Evolutionary conservation across 345 rosid species (phyloP), one percentile per base, ranked within the genome.

Genomic region (Cardiospermum halicacabum): DNA sequence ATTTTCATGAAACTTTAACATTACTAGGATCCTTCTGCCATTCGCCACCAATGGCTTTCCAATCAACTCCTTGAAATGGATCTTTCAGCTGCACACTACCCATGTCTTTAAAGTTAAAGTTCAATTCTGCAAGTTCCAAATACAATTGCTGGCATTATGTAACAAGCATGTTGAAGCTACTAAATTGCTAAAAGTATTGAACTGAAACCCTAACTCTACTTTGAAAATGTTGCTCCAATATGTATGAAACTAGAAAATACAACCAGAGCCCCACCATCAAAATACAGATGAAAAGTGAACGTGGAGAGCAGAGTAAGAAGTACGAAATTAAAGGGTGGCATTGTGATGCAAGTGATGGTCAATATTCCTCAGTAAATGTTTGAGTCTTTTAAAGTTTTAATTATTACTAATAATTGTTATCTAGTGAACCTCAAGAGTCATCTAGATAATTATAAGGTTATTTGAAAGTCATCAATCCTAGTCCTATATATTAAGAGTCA

Each of bases 21-120:
- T n/a, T n/a, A 55, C 82, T 51, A 18, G 94, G 87, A 53, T 84
- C 80, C 69, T 84, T 90, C 79, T 85, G 91, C 78, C 73, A 64
- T 69, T 86, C 88, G 54, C 74, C 70, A 5, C 89, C 96, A 55
- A 80, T 68, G 5, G 78, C 89, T 59, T 80, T 86, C 99, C 97
- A 88, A 48, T 88, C 97, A 39, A 86, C 92, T 58, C 92, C 95
- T 69, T 84, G 83, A 73, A 92, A 84, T 19, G 97, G 96, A 56
- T 88, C 95, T 67, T 81, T 88, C 0, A 82, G 69, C 37, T 66
- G 94, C 71, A 75, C 91, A 66, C 74, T 79, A 30, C 77, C 92
- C 96, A 92, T 89, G 31, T 11, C 31, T 39, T 28, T 55, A 34
- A 36, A 12, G 26, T 2, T 64, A 50, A 49, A 28, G 54, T 64